phyloP scores from a whole-genome alignment of 176 grass and related monocot species.

The Oryza punctata region DNA sequence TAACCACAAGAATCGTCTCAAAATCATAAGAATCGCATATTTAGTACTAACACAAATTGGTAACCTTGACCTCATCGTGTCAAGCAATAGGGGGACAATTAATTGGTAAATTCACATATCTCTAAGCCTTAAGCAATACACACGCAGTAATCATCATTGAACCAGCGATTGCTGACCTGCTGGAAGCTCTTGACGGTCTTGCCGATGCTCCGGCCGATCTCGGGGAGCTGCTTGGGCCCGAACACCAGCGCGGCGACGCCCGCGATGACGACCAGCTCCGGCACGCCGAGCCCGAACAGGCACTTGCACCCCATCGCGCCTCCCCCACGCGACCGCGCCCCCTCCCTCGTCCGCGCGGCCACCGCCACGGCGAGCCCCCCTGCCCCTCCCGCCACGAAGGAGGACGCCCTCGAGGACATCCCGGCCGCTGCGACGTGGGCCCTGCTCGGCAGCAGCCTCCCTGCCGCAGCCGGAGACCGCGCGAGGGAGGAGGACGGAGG shows the following conservation, averaged over 20 bases:
- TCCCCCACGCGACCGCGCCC: conserved; percentile 16
- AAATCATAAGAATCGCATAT: background rate
- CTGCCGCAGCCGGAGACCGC: background rate
- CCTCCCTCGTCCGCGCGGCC: conserved; percentile 35
- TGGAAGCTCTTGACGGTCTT: conserved; percentile 98
- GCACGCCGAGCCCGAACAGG: conserved; percentile 80
- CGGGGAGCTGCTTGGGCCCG: conserved; percentile 86
- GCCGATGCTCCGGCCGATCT: conserved; percentile 83
- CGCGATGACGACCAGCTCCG: conserved; percentile 87
- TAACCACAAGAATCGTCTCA: background rate
- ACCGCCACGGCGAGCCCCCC: conserved; percentile 23
- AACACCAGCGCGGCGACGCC: conserved; percentile 90
- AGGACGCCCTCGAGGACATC: conserved; percentile 45
- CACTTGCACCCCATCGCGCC: conserved; percentile 71
- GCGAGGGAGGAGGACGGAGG: conserved; percentile 3
- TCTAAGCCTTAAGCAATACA: background rate
- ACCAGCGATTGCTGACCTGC: conserved; percentile 43
- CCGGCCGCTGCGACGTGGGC: conserved; percentile 25
- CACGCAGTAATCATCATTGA: no score
- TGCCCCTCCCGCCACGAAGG: conserved; percentile 22
- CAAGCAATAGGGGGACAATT: background rate
- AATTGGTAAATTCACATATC: background rate
- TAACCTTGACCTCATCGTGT: background rate
- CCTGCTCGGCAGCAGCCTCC: background rate
- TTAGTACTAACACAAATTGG: background rate